phyloP scores from a whole-genome alignment of 2,329 filamentous ascomycete genomes.

The Clarireedia monteithiana region DNA sequence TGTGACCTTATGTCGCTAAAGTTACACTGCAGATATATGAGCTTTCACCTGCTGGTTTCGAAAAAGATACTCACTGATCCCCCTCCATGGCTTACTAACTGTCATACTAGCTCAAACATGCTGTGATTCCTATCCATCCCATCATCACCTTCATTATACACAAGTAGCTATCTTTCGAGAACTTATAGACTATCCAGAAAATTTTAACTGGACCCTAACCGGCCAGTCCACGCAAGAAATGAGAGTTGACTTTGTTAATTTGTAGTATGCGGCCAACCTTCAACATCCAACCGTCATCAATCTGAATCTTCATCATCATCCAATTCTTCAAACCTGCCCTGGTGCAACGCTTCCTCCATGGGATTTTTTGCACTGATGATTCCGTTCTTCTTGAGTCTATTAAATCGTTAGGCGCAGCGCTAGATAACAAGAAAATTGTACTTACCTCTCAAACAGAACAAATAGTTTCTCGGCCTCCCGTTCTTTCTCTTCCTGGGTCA shows the following conservation, averaged over 20 bases:
- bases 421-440: not conserved
- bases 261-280: not conserved
- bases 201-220: no score
- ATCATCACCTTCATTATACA: no score
- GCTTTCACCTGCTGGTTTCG: not conserved
- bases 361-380: slow-evolving; percentile 27
- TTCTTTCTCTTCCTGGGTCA: slow-evolving; percentile 90
- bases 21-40: slow-evolving; percentile 7
- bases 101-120: not conserved
- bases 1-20: not conserved
- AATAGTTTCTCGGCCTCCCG: slow-evolving; percentile 47
- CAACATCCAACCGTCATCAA: slow-evolving; percentile 1
- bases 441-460: slow-evolving; percentile 29
- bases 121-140: no score
- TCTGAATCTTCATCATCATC: slow-evolving; percentile 26
- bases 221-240: no score
- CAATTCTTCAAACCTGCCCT: slow-evolving; percentile 26
- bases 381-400: slow-evolving; percentile 26
- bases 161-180: no score
- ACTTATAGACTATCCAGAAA: no score
- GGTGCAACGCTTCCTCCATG: slow-evolving; percentile 20
- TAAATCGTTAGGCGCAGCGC: slow-evolving; percentile 6
- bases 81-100: not conserved
- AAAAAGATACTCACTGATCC: not conserved
- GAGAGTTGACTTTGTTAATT: no score